phyloP scores from a whole-genome alignment of 139 green algal species.

The Diplosphaera chodatii region DNA sequence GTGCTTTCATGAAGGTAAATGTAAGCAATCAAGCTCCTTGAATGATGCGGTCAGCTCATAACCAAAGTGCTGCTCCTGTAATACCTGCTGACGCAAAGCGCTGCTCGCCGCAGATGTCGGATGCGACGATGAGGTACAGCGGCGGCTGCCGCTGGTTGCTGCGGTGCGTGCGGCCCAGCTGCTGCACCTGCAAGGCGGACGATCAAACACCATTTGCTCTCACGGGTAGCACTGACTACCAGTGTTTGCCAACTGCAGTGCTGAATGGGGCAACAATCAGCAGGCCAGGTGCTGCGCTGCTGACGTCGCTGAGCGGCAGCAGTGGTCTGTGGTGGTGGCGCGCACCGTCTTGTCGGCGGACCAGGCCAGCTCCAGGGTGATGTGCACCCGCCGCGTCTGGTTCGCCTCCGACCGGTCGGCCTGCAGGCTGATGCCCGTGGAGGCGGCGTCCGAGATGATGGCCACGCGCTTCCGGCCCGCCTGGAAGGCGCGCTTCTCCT shows the following conservation, averaged over 20 bases:
- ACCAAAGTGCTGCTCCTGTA: no score
- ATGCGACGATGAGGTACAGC: conserved; percentile 60
- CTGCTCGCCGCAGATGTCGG: conserved; percentile 49
- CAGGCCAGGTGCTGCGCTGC: no score
- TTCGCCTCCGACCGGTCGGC: conserved; percentile 31
- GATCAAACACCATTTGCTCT: no score
- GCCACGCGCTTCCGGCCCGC: conserved; percentile 41
- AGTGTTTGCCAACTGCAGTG: no score
- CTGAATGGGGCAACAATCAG: no score
- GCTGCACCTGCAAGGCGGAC: conserved; percentile 72
- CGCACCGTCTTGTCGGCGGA: conserved; percentile 55
- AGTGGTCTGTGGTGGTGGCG: background rate
- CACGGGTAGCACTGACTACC: no score
- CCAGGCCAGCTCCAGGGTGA: conserved; percentile 61
- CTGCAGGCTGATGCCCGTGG: conserved; percentile 37
- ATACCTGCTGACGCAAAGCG: conserved; percentile 44
- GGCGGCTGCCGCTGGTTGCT: conserved; percentile 66
- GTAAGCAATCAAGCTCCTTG: no score
- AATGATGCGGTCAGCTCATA: no score
- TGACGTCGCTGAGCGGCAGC: no score
- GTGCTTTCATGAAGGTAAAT: no score
- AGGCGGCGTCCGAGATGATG: conserved; percentile 28
- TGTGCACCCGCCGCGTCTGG: conserved; percentile 39
- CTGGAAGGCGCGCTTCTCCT: conserved; percentile 41
- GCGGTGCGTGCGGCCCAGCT: conserved; percentile 74